Conservation (phyloP, 163 green algal genomes). For the Botryococcus braunii region DNA sequence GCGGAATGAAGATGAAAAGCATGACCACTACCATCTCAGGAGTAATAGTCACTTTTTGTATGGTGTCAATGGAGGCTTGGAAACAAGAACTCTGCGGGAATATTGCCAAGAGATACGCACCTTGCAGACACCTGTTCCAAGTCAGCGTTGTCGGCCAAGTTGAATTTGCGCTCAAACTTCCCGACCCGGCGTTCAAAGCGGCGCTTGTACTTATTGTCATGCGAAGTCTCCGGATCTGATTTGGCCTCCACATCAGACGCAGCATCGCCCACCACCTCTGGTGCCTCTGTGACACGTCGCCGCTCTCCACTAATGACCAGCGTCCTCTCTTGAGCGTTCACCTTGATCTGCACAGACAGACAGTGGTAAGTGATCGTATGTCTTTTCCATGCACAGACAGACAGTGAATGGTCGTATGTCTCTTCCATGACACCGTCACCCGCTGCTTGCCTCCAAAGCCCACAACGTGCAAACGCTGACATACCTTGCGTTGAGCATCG, state of each 20-base stretch:
- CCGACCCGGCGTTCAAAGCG: slow-evolving; percentile 13
- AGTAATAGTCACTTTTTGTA: background rate
- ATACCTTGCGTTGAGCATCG: background rate
- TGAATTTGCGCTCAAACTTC: slow-evolving; percentile 12
- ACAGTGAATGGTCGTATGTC: background rate
- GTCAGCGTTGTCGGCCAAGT: slow-evolving; percentile 9
- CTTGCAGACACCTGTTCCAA: slow-evolving; percentile 2
- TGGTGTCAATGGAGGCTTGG: background rate
- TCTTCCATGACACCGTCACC: background rate
- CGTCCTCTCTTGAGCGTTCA: slow-evolving; percentile 10
- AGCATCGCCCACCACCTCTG: background rate
- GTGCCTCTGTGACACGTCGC: background rate
- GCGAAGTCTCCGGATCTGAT: background rate
- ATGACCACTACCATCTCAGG: background rate
- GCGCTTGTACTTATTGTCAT: background rate
- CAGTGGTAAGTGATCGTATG: background rate
- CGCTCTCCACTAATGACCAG: slow-evolving; percentile 7
- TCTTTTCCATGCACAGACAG: background rate
- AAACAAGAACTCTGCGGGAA: background rate
- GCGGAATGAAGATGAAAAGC: background rate
- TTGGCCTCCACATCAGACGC: background rate
- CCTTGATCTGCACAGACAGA: background rate
- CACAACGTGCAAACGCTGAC: background rate
- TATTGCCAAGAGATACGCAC: background rate
- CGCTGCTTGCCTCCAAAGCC: background rate